These are phyloP conservation scores for Leccinellum luteum DNA, from an alignment of 768 basidiomycete species.

Conservation along the genomic window DNA sequence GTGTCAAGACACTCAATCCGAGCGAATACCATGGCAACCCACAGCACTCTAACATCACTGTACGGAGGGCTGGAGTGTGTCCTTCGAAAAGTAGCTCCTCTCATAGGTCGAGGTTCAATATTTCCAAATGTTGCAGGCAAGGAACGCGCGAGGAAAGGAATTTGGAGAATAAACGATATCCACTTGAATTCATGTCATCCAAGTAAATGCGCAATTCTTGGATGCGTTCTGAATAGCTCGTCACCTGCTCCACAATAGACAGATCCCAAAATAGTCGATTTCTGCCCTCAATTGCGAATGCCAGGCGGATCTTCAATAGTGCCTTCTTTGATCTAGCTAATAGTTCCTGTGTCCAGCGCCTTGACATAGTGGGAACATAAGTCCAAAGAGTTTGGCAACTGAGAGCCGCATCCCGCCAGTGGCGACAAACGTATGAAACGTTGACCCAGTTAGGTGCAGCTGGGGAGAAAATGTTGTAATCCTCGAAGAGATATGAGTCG, in stretches of 20 bases:
- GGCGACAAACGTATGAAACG: background rate
- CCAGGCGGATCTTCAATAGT: background rate
- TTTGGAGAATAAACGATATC: background rate
- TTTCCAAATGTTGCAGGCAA: background rate
- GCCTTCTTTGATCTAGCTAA: background rate
- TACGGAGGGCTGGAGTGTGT: background rate
- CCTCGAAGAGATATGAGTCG: background rate
- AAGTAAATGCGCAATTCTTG: background rate
- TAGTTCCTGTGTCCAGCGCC: background rate
- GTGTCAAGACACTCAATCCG: conserved; percentile 26
- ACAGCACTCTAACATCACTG: background rate
- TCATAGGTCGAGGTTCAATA: background rate
- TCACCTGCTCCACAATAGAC: background rate
- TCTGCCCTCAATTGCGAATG: background rate
- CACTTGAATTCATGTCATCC: no score
- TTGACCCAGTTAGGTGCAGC: background rate
- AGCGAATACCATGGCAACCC: background rate
- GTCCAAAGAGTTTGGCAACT: background rate
- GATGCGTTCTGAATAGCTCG: background rate
- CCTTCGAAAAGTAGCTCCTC: background rate
- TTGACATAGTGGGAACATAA: background rate
- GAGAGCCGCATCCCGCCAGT: no score
- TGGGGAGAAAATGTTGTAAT: background rate
- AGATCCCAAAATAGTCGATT: background rate
- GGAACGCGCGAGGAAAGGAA: background rate